Percentiles rank a stretch among this genome's conserved stretches.
Conservation (phyloP, 2,329 filamentous ascomycete genomes). For the Oidium heveae region DNA sequence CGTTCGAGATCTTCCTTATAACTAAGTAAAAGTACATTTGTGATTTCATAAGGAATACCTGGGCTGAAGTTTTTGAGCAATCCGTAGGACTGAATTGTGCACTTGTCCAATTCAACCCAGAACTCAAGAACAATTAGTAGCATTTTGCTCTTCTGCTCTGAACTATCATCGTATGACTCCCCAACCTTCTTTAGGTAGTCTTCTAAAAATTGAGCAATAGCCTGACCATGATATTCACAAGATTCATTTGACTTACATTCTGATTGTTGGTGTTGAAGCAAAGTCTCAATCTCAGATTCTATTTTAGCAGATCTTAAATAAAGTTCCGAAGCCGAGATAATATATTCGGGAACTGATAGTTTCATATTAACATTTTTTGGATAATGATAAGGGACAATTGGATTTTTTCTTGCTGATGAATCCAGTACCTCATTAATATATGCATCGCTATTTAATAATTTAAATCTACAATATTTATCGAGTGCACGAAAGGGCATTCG, state of each 20-base stretch:
- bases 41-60: slow-evolving; percentile 20
- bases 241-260: too few relatives aligned
- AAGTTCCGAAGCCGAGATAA: too few relatives aligned
- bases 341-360: too few relatives aligned
- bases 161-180: slow-evolving; percentile 18
- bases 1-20: slow-evolving; percentile 22
- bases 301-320: too few relatives aligned
- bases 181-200: slow-evolving; percentile 15
- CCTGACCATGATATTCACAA: slow-evolving; percentile 8
- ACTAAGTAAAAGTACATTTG: slow-evolving; percentile 30
- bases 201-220: slow-evolving; percentile 14
- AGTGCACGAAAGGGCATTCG: too few relatives aligned
- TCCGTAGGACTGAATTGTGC: slow-evolving; percentile 18
- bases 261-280: too few relatives aligned
- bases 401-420: too few relatives aligned
- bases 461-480: too few relatives aligned
- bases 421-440: neutral
- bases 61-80: slow-evolving; percentile 27
- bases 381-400: too few relatives aligned
- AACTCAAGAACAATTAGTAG: slow-evolving; percentile 29
- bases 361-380: too few relatives aligned
- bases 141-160: slow-evolving; percentile 24
- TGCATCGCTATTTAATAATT: neutral
- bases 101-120: slow-evolving; percentile 30
- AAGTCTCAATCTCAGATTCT: too few relatives aligned